A percentile compares a stretch with the other conserved stretches of the same genome.
These are phyloP conservation scores for Hymenoscyphus fraxineus DNA, from an alignment of 2,329 filamentous ascomycete species.

Conservation along the genomic window DNA sequence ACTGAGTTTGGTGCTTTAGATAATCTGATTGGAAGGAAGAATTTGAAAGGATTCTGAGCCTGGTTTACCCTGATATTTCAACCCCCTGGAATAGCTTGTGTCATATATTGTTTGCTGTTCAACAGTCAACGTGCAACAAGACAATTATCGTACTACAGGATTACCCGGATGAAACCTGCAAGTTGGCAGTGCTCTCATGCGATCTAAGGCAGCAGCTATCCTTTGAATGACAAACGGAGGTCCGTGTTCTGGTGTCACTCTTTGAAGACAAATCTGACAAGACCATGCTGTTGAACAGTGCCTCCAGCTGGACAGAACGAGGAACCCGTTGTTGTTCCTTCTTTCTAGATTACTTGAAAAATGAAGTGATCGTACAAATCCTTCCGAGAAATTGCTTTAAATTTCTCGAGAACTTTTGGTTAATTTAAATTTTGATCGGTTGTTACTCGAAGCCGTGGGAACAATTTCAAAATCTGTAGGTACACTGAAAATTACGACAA, in stretches of 20 bases:
- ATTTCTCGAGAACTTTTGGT: no score
- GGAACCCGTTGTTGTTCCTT: no score
- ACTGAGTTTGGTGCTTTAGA: not conserved
- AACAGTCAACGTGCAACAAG: not conserved
- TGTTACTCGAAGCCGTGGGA: no score
- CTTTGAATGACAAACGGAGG: not conserved
- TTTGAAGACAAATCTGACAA: no score
- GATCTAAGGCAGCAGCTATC: not conserved
- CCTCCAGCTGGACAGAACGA: no score
- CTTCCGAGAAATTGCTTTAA: no score
- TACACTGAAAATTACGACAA: no score
- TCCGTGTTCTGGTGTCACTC: not conserved
- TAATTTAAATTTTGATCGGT: no score
- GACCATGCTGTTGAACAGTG: no score
- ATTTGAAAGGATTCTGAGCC: not conserved
- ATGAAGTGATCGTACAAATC: no score
- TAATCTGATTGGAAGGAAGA: not conserved
- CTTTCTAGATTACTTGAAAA: no score
- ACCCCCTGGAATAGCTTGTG: not conserved
- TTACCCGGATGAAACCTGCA: not conserved
- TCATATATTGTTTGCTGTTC: not conserved
- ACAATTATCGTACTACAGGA: not conserved
- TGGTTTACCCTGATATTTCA: not conserved
- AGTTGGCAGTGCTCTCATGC: not conserved
- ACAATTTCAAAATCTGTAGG: no score